These are phyloP conservation scores for Cryptosporidium canis DNA, from an alignment of 169 alveolate genomes.

Conservation along the genomic window DNA sequence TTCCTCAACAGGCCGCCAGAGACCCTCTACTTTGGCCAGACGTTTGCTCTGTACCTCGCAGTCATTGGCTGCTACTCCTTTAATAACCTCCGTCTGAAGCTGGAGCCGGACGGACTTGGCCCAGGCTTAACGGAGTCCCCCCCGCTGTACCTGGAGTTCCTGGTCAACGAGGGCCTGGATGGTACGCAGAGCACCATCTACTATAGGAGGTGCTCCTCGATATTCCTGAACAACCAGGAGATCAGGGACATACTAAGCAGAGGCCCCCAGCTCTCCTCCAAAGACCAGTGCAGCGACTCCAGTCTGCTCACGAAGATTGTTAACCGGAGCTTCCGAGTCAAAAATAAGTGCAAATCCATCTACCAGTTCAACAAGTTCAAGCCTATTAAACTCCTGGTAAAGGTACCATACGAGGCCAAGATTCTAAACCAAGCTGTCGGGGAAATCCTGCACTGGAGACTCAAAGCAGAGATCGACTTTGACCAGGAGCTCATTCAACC, in stretches of 20 bases:
- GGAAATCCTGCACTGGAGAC: not conserved
- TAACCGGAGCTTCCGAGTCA: constrained; percentile 24
- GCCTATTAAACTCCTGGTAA: constrained; percentile 11
- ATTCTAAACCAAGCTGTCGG: not conserved
- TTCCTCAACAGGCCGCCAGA: constrained; percentile 34
- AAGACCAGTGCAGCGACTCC: constrained; percentile 25
- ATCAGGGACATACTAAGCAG: not conserved
- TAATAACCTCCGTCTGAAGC: constrained; percentile 12
- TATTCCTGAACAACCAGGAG: constrained; percentile 22
- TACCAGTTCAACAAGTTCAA: constrained; percentile 28
- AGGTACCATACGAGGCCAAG: constrained; percentile 8
- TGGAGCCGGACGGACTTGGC: not conserved
- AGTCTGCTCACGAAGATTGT: constrained; percentile 29
- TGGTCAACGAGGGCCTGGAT: not conserved
- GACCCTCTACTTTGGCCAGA: constrained; percentile 28
- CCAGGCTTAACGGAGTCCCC: not conserved
- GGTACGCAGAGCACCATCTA: constrained; percentile 13
- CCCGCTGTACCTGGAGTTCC: not conserved
- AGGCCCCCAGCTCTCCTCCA: not conserved
- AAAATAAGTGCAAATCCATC: constrained; percentile 45
- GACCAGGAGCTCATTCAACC: constrained; percentile 4
- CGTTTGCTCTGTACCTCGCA: constrained; percentile 13
- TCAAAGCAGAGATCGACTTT: constrained; percentile 16
- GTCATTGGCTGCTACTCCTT: constrained; percentile 55
- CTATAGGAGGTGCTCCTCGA: constrained; percentile 30